Conservation (phyloP, 495 filamentous ascomycete species). For the Elaphomyces granulatus region DNA sequence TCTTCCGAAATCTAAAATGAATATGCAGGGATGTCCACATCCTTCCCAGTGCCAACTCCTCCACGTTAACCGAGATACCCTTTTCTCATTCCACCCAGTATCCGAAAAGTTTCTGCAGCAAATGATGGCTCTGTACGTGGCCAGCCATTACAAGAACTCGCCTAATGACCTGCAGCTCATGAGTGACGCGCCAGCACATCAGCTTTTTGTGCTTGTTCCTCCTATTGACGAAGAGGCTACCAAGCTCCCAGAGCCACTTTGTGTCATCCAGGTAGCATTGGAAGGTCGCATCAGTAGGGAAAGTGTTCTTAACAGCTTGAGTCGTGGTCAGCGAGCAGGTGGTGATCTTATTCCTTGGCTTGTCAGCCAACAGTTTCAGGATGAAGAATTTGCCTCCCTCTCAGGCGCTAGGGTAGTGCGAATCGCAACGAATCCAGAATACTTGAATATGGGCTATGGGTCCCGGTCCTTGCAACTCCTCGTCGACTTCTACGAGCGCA, state of each 20-base stretch:
- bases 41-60: slow-evolving; percentile 81
- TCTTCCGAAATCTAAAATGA: slow-evolving; percentile 58
- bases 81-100: slow-evolving; percentile 95
- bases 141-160: slow-evolving; percentile 96
- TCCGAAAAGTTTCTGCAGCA: slow-evolving; percentile 96
- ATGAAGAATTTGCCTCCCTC: slow-evolving; percentile 87
- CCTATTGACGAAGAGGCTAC: slow-evolving; percentile 64
- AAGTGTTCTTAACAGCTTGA: slow-evolving; percentile 78
- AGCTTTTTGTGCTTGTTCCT: slow-evolving; percentile 87
- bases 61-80: slow-evolving; percentile 87
- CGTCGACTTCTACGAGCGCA: slow-evolving; percentile 86
- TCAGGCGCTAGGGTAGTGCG: slow-evolving; percentile 87
- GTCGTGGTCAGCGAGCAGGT: slow-evolving; percentile 75
- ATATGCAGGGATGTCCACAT: slow-evolving; percentile 71
- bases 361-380: slow-evolving; percentile 96
- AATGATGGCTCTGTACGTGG: slow-evolving; percentile 97
- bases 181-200: slow-evolving; percentile 94
- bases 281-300: slow-evolving; percentile 91
- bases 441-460: slow-evolving; percentile 88
- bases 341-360: slow-evolving; percentile 98
- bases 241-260: slow-evolving; percentile 81
- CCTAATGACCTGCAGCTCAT: slow-evolving; percentile 96
- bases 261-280: slow-evolving; percentile 86
- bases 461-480: slow-evolving; percentile 75
- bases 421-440: slow-evolving; percentile 94